phyloP scores from a whole-genome alignment of 441 rosid genomes.

The Corymbia citriodora region DNA sequence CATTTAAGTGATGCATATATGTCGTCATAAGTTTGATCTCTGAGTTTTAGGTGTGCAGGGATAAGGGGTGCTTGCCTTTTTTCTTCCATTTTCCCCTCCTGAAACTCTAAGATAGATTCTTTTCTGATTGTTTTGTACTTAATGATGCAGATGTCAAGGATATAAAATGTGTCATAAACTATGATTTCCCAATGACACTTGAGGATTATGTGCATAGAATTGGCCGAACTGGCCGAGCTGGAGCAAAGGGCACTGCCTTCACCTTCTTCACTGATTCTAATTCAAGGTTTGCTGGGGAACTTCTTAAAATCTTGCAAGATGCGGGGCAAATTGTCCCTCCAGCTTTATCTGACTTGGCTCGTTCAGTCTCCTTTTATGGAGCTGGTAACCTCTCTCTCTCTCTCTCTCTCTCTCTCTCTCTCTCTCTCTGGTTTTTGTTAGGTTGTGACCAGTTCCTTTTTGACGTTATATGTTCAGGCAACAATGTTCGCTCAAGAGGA shows the following conservation, averaged over 20 bases:
- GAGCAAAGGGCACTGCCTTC: constrained; percentile 90
- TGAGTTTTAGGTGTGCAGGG: constrained; percentile 79
- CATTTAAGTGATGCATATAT: constrained; percentile 71
- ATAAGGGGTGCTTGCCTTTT: constrained; percentile 52
- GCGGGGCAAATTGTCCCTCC: constrained; percentile 82
- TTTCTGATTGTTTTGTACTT: constrained; percentile 2
- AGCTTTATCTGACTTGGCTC: constrained; percentile 54
- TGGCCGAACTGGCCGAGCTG: constrained; percentile 98
- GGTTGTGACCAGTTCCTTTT: background rate
- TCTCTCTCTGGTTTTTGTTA: background rate
- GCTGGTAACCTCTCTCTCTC: constrained; percentile 38
- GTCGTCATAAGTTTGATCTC: constrained; percentile 71
- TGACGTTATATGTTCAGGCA: constrained; percentile 36
- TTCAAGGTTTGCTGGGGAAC: constrained; percentile 79
- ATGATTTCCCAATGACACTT: constrained; percentile 86
- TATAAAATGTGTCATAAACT: constrained; percentile 95
- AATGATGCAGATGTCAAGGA: constrained; percentile 92
- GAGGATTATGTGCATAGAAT: constrained; percentile 98
- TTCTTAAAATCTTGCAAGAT: constrained; percentile 80
- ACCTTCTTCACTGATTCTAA: constrained; percentile 84
- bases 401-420: background rate
- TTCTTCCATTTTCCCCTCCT: constrained; percentile 2
- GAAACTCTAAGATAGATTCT: background rate
- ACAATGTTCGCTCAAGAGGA: constrained; percentile 73
- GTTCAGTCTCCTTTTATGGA: constrained; percentile 33